Percentiles rank a stretch among this genome's conserved stretches.
Conservation (phyloP, 768 basidiomycete genomes). For the Cystofilobasidium macerans region DNA sequence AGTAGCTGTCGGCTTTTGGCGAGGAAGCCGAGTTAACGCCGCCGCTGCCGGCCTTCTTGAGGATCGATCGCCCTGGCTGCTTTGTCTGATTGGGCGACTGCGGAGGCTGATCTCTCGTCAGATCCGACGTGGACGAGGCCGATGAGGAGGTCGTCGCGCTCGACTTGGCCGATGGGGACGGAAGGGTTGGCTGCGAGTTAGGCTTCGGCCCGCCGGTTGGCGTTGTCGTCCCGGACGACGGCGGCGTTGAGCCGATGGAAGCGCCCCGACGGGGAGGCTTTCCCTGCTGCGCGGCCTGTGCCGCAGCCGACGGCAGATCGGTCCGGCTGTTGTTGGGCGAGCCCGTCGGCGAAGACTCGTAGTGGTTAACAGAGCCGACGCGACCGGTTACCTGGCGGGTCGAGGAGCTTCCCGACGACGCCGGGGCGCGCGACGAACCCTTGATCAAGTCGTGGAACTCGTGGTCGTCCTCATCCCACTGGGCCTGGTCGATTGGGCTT, state of each 20-base stretch:
- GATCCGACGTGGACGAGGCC: slow-evolving; percentile 12
- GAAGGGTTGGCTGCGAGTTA: slow-evolving; percentile 31
- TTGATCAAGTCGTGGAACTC: slow-evolving; percentile 47
- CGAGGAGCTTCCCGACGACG: slow-evolving; percentile 31
- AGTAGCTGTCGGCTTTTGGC: slow-evolving; percentile 30
- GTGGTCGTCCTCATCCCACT: slow-evolving; percentile 41
- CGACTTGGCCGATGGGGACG: too few relatives aligned
- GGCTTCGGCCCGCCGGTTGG: not conserved
- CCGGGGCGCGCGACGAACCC: slow-evolving; percentile 40
- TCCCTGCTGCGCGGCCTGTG: not conserved
- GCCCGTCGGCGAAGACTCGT: slow-evolving; percentile 31
- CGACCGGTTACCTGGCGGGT: slow-evolving; percentile 31
- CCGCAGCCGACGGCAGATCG: not conserved
- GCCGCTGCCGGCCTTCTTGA: slow-evolving; percentile 35
- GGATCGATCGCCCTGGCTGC: slow-evolving; percentile 34
- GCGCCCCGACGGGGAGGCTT: not conserved
- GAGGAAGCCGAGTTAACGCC: slow-evolving; percentile 28
- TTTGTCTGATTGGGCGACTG: not conserved
- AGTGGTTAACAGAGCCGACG: slow-evolving; percentile 34
- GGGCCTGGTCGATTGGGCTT: slow-evolving; percentile 32
- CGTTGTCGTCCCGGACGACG: not conserved
- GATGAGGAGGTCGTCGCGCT: slow-evolving; percentile 18
- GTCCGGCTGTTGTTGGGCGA: slow-evolving; percentile 7
- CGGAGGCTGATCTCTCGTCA: not conserved
- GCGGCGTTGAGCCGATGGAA: slow-evolving; percentile 4